These are phyloP conservation scores for Trematosphaeria pertusa DNA, from an alignment of 2,329 filamentous ascomycete genomes.

Conservation along the genomic window DNA sequence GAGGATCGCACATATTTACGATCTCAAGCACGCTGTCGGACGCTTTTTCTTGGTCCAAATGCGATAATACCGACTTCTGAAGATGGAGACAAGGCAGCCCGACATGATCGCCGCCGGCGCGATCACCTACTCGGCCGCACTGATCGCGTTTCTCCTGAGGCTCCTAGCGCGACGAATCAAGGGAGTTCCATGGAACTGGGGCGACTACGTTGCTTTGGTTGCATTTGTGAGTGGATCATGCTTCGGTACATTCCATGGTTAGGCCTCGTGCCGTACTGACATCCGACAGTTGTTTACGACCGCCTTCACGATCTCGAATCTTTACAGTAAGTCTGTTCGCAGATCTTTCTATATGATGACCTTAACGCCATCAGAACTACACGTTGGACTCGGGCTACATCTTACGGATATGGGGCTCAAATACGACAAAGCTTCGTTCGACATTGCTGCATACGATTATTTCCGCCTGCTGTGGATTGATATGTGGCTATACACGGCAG, in stretches of 20 bases:
- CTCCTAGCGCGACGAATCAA: background rate
- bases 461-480: constrained; percentile 6
- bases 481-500: constrained; percentile 11
- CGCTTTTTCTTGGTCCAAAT: no score
- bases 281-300: background rate
- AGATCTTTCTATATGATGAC: no score
- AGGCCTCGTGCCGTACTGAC: background rate
- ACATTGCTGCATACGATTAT: constrained; percentile 3
- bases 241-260: background rate
- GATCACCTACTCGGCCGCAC: background rate
- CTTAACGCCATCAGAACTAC: no score
- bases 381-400: background rate
- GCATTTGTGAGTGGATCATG: background rate
- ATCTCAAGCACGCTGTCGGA: background rate
- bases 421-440: background rate
- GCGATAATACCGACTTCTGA: no score
- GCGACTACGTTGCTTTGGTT: background rate
- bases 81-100: background rate
- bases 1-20: background rate
- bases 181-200: background rate
- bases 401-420: constrained; percentile 1
- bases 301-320: background rate
- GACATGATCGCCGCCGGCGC: background rate
- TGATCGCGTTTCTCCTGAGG: background rate
- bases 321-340: background rate